Percentiles rank a stretch among this genome's conserved stretches.
Evolutionary conservation across 805 yeast genomes (phyloP).

Genomic region (Metschnikowia aberdeeniae): DNA sequence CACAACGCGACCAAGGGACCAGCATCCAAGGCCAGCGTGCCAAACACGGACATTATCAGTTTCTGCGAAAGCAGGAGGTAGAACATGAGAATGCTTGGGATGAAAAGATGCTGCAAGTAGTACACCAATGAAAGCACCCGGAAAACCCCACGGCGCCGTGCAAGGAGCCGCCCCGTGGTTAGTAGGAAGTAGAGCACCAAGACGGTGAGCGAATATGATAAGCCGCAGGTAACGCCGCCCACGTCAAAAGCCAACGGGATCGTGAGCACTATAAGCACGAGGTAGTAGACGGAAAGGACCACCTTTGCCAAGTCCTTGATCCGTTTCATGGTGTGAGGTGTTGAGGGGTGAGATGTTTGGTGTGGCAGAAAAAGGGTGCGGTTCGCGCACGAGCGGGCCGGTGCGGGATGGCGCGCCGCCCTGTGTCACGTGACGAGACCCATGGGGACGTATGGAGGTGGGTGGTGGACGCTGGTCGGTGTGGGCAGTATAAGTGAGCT

Average conservation of each 20-base stretch:
- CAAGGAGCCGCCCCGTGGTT: constrained; percentile 65
- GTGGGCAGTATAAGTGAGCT: no score
- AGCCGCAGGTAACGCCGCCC: constrained; percentile 88
- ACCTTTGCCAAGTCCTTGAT: constrained; percentile 11
- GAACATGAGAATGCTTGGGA: constrained; percentile 76
- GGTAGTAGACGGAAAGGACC: constrained; percentile 37
- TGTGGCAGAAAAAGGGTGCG: background rate
- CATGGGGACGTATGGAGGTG: no score
- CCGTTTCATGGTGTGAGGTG: constrained; percentile 8
- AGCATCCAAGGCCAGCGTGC: no score
- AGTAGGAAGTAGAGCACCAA: constrained; percentile 56
- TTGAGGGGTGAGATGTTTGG: background rate
- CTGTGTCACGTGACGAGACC: no score
- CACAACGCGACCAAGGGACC: constrained; percentile 42
- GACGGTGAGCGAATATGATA: constrained; percentile 72
- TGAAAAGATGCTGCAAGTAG: constrained; percentile 74
- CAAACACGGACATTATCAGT: background rate
- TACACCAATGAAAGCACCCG: constrained; percentile 51
- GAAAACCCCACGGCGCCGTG: constrained; percentile 39
- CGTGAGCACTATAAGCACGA: constrained; percentile 67
- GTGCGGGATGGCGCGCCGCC: no score
- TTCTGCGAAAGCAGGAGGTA: constrained; percentile 35
- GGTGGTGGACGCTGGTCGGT: no score
- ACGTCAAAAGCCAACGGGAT: constrained; percentile 92
- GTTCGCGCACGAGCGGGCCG: background rate